Base-by-base conservation (phyloP, 352 stramenopile species). In the Phytophthora sojae region DNA sequence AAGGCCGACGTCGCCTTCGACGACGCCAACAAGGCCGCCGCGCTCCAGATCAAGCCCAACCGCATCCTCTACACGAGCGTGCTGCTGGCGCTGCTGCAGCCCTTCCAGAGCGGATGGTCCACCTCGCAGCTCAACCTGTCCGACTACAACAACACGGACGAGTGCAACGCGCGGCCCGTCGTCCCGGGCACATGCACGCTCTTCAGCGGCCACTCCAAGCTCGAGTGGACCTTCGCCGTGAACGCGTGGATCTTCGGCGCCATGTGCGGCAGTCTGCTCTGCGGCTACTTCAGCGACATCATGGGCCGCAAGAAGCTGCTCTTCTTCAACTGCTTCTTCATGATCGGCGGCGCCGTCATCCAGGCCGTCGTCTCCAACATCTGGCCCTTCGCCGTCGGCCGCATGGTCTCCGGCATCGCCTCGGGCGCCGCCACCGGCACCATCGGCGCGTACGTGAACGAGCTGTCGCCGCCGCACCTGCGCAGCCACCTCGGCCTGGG, bases 71-170 rank as follows among this genome's bases (percentile, higher is more conserved):
- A 92, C 69, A 62, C 69, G 11, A 84, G 76, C 56, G 59, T 81
- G 6, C 52, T 75, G 9, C 49, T 86, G 12, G 79, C 73, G 15
- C 60, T 83, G 17, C 64, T 87, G 52, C 69, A 86, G 44, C 68
- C 76, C 12, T 78, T 86, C 57, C 83, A 92, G 60, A 82, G 78
- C 62, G 82, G 82, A 37, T 92, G 80, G 83, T 75, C 76, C 32
- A 72, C 82, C 30, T 83, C 80, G 4, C 85, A 91, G 50, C 64
- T 90, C 70, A 93, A 93, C 73, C 72, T 88, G 29, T 85, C 75
- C n/a, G 64, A 71, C 9, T 91, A 88, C 69, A 77, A 88, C 60
- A 67, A 88, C 69, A 74, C 77, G 23, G 68, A 79, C 14, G 73
- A 76, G 32, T 93, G 85, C 64, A 74, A 77, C 44, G 75, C 75